Evolutionary conservation across 1,284 basidiomycete genomes (phyloP).

Genomic region (Bjerkandera adusta): DNA sequence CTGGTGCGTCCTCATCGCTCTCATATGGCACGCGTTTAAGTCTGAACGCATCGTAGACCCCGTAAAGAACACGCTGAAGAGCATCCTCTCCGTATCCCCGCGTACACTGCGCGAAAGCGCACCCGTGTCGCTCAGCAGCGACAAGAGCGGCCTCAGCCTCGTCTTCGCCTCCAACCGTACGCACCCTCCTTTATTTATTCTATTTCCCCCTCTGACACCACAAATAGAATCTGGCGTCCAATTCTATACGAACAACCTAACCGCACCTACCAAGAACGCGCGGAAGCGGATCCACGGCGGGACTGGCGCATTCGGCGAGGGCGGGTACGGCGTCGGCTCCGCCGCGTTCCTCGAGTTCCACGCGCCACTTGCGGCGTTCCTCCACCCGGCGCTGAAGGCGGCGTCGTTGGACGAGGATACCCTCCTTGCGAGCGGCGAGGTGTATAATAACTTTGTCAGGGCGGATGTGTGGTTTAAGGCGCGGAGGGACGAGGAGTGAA

Average conservation of each 20-base stretch:
- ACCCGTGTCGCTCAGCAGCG: slow-evolving; percentile 48
- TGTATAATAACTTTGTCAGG: slow-evolving; percentile 35
- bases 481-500: too few species aligned
- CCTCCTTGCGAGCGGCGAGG: slow-evolving; percentile 32
- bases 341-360: slow-evolving; percentile 78
- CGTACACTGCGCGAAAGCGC: slow-evolving; percentile 35
- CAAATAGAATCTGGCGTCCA: slow-evolving; percentile 65
- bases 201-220: not conserved
- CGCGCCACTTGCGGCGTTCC: slow-evolving; percentile 44
- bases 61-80: not conserved
- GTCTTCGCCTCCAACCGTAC: slow-evolving; percentile 68
- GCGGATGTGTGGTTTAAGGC: slow-evolving; percentile 34
- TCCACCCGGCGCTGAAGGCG: slow-evolving; percentile 23
- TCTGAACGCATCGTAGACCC: slow-evolving; percentile 41
- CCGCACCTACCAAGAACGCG: slow-evolving; percentile 44
- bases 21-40: not conserved
- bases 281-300: slow-evolving; percentile 76
- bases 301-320: slow-evolving; percentile 50
- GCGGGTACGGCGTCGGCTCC: slow-evolving; percentile 57
- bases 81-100: slow-evolving; percentile 17
- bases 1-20: slow-evolving; percentile 17
- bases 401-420: slow-evolving; percentile 29
- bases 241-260: slow-evolving; percentile 64
- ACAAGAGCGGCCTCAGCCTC: slow-evolving; percentile 57
- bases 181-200: slow-evolving; percentile 25